Conservation (phyloP, 2,329 filamentous ascomycete genomes). For the Penicillium sp. region DNA sequence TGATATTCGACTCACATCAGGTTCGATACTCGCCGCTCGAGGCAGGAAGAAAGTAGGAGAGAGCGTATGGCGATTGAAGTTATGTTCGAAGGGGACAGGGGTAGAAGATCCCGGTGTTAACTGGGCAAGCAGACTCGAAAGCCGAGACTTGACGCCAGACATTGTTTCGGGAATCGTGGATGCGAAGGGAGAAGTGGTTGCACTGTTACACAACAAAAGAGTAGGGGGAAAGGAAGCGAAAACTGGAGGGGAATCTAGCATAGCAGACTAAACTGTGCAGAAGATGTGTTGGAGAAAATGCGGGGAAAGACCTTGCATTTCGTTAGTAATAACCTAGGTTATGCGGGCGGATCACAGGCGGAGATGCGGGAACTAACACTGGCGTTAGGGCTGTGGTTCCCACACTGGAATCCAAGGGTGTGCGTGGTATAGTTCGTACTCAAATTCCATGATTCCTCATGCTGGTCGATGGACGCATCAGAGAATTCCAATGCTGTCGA, state of each 20-base stretch:
- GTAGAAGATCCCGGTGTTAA: conserved; percentile 17
- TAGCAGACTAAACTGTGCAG: background rate
- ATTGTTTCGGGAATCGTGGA: conserved; percentile 12
- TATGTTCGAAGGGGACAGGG: conserved; percentile 27
- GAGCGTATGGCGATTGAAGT: conserved; percentile 56
- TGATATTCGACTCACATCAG: conserved; percentile 53
- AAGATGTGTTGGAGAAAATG: background rate
- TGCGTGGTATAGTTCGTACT: no score
- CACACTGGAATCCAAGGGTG: no score
- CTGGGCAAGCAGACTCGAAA: conserved; percentile 33
- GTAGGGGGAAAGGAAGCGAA: background rate
- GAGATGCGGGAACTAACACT: conserved; percentile 8
- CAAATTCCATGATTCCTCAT: no score
- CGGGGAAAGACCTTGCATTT: background rate
- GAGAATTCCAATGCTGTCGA: no score
- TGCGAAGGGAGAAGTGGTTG: no score
- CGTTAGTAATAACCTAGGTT: conserved; percentile 18
- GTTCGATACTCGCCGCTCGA: conserved; percentile 83
- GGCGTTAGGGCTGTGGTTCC: background rate
- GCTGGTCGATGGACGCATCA: no score
- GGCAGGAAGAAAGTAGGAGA: conserved; percentile 85
- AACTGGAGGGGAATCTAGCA: background rate
- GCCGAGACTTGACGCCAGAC: conserved; percentile 26
- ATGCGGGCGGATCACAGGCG: conserved; percentile 16
- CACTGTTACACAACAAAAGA: background rate